These are phyloP conservation scores for Phytophthora hibernalis DNA, from an alignment of 352 stramenopile species.

Conservation along the genomic window DNA sequence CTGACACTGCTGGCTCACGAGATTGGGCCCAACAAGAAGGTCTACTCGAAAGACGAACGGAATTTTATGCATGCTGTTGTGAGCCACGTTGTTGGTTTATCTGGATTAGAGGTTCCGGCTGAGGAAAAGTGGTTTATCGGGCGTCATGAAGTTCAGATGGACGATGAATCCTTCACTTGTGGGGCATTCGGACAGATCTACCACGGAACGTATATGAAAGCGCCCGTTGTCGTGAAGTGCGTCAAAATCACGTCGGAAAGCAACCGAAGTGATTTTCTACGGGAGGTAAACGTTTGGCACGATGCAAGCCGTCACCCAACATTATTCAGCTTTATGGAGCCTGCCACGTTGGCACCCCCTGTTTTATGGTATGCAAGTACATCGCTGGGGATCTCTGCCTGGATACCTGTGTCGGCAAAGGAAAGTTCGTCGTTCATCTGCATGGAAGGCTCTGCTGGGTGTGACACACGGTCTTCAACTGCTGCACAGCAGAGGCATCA, in stretches of 20 bases:
- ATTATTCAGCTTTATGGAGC: constrained; percentile 10
- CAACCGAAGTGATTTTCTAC: constrained; percentile 9
- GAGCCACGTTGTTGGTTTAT: neutral
- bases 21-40: constrained; percentile 1
- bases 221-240: constrained; percentile 7
- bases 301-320: constrained; percentile 8
- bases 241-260: constrained; percentile 8
- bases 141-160: neutral
- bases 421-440: neutral
- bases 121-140: constrained; percentile 8
- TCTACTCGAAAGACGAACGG: constrained; percentile 1
- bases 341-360: constrained; percentile 7
- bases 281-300: constrained; percentile 16
- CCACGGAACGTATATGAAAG: constrained; percentile 3
- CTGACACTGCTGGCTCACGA: constrained; percentile 3
- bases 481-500: constrained; percentile 11
- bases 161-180: neutral
- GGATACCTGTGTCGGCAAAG: constrained; percentile 1
- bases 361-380: constrained; percentile 17
- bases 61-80: constrained; percentile 1
- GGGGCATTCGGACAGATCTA: constrained; percentile 8
- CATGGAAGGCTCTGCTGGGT: constrained; percentile 6
- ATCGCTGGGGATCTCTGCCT: constrained; percentile 5
- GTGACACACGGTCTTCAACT: constrained; percentile 15
- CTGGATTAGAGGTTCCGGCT: neutral